These are phyloP conservation scores for Acacia concinna DNA, from an alignment of 331 rosid genomes.

Conservation along the genomic window DNA sequence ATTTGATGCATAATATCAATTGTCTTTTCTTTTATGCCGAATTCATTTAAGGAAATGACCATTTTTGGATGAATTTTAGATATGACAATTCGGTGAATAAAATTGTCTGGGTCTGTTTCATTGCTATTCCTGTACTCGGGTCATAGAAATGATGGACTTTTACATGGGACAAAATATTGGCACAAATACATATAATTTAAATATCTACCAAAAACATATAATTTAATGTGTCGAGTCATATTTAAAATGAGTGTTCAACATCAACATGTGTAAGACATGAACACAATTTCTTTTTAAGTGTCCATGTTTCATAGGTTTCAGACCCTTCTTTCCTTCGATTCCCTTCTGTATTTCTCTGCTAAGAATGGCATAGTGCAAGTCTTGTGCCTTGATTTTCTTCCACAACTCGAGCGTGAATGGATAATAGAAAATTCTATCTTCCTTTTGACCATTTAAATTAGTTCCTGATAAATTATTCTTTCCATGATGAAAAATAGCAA, in stretches of 20 bases:
- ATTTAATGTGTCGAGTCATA: background rate
- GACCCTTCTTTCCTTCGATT: background rate
- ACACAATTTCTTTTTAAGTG: background rate
- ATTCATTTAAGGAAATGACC: background rate
- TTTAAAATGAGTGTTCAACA: background rate
- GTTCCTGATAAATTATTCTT: background rate
- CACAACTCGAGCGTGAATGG: background rate
- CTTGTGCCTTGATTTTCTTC: slow-evolving; percentile 13
- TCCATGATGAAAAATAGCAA: background rate
- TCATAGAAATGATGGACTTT: background rate
- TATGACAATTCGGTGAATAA: slow-evolving; percentile 10
- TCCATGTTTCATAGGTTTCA: background rate
- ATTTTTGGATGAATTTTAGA: background rate
- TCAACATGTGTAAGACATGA: background rate
- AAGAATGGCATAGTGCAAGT: slow-evolving; percentile 9
- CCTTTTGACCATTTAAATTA: slow-evolving; percentile 5
- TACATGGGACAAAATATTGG: background rate
- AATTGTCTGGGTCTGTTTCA: slow-evolving; percentile 19
- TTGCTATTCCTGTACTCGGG: background rate
- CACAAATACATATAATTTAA: background rate
- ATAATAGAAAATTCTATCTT: background rate
- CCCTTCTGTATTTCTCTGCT: background rate
- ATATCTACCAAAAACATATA: background rate
- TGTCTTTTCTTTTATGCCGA: background rate
- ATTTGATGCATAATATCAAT: slow-evolving; percentile 11